Base-by-base conservation (phyloP, 208 protist genomes). In the Trypanosoma platydactyli region DNA sequence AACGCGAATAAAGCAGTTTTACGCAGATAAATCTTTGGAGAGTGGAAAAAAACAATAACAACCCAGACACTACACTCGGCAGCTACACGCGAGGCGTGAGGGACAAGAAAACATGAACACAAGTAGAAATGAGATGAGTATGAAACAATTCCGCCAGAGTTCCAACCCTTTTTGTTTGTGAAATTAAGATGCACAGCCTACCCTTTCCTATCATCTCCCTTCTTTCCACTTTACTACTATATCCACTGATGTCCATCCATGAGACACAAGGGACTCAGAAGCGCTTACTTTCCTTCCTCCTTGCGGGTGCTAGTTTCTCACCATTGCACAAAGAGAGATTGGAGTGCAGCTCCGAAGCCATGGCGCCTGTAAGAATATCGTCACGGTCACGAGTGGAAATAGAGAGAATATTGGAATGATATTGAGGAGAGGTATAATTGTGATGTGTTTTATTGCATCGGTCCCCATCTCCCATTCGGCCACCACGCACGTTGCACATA, bases 21-120 rank as follows among this genome's bases (percentile, higher is more conserved):
- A 3, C 9, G 33, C 33, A 38, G 33, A 38, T 9, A 38, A 38
- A 9, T 9, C 33, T 16, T 5, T 33, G 29, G 55, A 58, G 74
- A 6, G 49, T 33, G 51, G 58, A 24, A 52, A 41, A 44, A 54
- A 61, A 56, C 60, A 69, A 38, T 57, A 60, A 38, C 3, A 38
- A 38, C 33, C 3, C 5, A 38, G 9, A 38, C 33, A 38, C 33
- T 9, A 38, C 33, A 3, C 33, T 9, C 33, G 5, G 3, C 9
- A 38, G 9, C 3, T 38, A 38, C 33, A 38, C 5, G 33, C 33
- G 9, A 9, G 9, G 33, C 33, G 33, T 9, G 33, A 9, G 5
- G 33, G 4, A 56, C 22, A 27, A 56, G 16, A n/a, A 38, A 56
- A 3, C 5, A 48, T 25, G 9, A 29, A 3, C 58, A 38, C 44